Conservation (phyloP, 2,329 filamentous ascomycete genomes). For the Juglanconis juglandina region DNA sequence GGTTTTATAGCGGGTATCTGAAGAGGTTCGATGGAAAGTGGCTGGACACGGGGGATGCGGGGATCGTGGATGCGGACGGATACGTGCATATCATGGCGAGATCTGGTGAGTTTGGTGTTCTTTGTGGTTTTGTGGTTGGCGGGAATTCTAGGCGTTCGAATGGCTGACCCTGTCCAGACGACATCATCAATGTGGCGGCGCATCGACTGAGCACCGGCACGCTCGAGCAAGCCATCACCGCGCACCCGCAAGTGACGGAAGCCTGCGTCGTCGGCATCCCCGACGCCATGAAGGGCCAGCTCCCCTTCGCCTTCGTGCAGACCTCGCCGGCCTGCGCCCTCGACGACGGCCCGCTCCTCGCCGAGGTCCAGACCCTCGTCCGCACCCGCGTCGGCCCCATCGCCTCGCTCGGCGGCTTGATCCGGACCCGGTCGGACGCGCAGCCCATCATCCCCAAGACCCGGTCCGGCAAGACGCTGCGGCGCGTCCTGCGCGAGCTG, state of each 20-base stretch:
- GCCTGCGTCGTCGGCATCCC: constrained; percentile 84
- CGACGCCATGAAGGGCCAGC: constrained; percentile 80
- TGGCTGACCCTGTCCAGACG: constrained; percentile 48
- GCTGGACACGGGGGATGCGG: constrained; percentile 89
- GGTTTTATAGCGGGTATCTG: constrained; percentile 83
- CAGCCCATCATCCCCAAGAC: constrained; percentile 89
- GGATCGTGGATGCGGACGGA: constrained; percentile 74
- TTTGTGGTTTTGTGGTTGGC: constrained; percentile 24
- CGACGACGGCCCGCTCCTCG: constrained; percentile 41
- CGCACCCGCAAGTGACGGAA: constrained; percentile 75
- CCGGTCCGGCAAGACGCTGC: constrained; percentile 83
- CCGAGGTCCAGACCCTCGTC: constrained; percentile 70
- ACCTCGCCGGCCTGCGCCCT: constrained; percentile 49
- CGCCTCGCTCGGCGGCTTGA: constrained; percentile 78
- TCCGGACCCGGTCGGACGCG: constrained; percentile 54
- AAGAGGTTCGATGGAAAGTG: constrained; percentile 77
- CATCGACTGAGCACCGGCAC: constrained; percentile 84
- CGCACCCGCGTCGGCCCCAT: constrained; percentile 83
- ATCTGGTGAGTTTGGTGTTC: constrained; percentile 24
- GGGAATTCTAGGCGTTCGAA: constrained; percentile 45
- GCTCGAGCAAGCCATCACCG: constrained; percentile 87
- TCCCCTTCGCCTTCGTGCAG: constrained; percentile 81
- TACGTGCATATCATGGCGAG: constrained; percentile 64
- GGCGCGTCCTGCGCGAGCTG: constrained; percentile 76
- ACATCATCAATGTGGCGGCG: constrained; percentile 93